These are phyloP conservation scores for Prunus mongolica DNA, from an alignment of 306 rosid species.

Conservation along the genomic window DNA sequence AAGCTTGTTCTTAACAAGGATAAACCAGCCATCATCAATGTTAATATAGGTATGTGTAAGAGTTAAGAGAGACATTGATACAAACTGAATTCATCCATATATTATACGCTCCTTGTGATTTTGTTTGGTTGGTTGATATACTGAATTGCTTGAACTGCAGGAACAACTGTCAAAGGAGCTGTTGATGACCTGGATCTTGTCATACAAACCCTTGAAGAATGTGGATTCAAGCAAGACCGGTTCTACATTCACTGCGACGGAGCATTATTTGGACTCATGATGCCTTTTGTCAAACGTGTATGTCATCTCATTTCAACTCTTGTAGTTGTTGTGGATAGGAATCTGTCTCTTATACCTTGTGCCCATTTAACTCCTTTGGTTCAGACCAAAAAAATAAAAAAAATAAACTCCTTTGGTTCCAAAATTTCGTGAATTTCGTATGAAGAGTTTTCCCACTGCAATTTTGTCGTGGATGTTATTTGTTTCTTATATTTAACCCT, in stretches of 20 bases:
- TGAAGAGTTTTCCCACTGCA: too few species aligned
- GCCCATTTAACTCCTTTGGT: neutral
- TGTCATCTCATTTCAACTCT: constrained; percentile 14
- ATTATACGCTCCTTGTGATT: neutral
- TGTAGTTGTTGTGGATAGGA: neutral
- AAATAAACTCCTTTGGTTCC: neutral
- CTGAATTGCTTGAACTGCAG: constrained; percentile 24
- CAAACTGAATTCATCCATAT: neutral
- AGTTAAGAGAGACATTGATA: neutral
- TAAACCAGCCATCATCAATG: constrained; percentile 66
- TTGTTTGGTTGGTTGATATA: neutral
- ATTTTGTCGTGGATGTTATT: neutral
- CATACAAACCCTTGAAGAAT: constrained; percentile 42
- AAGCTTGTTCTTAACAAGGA: constrained; percentile 43
- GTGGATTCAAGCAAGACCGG: constrained; percentile 48
- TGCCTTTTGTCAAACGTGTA: constrained; percentile 57
- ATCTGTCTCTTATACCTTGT: neutral
- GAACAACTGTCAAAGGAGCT: constrained; percentile 68
- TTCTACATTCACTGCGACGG: constrained; percentile 79
- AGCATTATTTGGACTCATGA: constrained; percentile 64
- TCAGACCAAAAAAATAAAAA: neutral
- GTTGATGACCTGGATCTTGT: constrained; percentile 63
- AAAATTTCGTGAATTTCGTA: neutral
- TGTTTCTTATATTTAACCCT: neutral
- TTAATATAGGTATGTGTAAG: constrained; percentile 50